Evolutionary conservation across 441 rosid genomes (phyloP).

Genomic region (Erysimum pusillum): DNA sequence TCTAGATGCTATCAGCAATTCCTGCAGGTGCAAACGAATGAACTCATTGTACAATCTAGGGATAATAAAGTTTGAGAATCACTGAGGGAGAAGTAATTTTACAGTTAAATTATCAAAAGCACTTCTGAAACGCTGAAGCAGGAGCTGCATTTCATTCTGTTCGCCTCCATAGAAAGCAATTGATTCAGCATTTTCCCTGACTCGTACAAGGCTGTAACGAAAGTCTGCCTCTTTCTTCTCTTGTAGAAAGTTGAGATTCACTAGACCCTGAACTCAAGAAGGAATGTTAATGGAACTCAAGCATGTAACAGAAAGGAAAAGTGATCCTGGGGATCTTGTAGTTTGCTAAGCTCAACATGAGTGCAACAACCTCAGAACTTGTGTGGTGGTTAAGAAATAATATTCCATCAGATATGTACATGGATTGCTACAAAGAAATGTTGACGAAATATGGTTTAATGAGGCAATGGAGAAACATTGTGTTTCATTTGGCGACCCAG

Average conservation of each 20-base stretch:
- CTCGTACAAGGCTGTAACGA: slow-evolving; percentile 95
- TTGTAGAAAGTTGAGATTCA: slow-evolving; percentile 88
- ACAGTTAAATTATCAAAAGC: slow-evolving; percentile 90
- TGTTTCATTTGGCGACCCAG: background rate
- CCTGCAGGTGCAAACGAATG: slow-evolving; percentile 55
- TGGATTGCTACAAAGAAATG: background rate
- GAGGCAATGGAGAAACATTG: background rate
- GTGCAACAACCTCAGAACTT: slow-evolving; percentile 4
- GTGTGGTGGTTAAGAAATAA: background rate
- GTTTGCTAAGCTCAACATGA: slow-evolving; percentile 11
- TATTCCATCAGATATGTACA: background rate
- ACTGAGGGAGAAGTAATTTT: slow-evolving; percentile 30
- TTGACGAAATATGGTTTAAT: background rate
- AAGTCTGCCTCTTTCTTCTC: slow-evolving; percentile 99
- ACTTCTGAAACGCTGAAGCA: slow-evolving; percentile 86
- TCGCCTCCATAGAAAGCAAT: slow-evolving; percentile 97
- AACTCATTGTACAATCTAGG: slow-evolving; percentile 32
- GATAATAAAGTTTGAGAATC: slow-evolving; percentile 23
- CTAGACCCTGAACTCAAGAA: slow-evolving; percentile 72
- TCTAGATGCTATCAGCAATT: slow-evolving; percentile 89
- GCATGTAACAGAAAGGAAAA: slow-evolving; percentile 2
- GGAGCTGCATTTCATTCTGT: slow-evolving; percentile 84
- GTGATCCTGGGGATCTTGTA: background rate
- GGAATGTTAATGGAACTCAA: slow-evolving; percentile 20
- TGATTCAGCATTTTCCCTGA: slow-evolving; percentile 96